A percentile compares a stretch with the other conserved stretches of the same genome.
phyloP scores from a whole-genome alignment of 2,329 filamentous ascomycete genomes.

The Blastomyces emzantsi region DNA sequence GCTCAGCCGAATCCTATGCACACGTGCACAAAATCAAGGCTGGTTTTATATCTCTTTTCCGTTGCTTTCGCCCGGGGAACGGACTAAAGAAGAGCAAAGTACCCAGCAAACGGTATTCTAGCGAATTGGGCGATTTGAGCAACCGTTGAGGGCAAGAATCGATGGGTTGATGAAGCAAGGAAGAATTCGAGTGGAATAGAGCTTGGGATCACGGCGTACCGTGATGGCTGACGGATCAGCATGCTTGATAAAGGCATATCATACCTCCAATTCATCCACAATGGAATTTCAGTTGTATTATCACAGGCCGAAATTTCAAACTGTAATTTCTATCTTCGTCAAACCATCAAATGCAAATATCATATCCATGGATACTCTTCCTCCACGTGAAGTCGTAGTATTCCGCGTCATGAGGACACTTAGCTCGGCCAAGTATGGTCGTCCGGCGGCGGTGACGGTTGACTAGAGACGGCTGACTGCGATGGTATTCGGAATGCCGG shows the following conservation, averaged over 20 bases:
- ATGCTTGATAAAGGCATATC: neutral
- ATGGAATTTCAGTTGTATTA: neutral
- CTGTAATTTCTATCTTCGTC: neutral
- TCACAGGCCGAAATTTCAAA: neutral
- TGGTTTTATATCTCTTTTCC: neutral
- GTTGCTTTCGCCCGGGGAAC: neutral
- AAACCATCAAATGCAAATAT: neutral
- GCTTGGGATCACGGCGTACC: neutral
- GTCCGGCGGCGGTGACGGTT: neutral
- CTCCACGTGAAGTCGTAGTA: neutral
- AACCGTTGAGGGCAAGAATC: neutral
- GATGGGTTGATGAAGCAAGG: neutral
- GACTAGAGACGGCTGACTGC: neutral
- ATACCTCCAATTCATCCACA: neutral
- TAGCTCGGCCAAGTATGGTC: neutral
- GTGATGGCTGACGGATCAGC: neutral
- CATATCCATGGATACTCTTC: neutral
- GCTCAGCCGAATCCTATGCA: neutral
- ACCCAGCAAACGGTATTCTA: neutral
- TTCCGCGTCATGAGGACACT: neutral
- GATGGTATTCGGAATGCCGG: neutral
- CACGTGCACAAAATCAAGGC: neutral
- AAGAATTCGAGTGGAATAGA: neutral
- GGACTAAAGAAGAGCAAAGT: neutral
- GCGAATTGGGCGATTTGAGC: neutral